phyloP scores from a whole-genome alignment of 331 rosid species.

The Quercus tomentella region DNA sequence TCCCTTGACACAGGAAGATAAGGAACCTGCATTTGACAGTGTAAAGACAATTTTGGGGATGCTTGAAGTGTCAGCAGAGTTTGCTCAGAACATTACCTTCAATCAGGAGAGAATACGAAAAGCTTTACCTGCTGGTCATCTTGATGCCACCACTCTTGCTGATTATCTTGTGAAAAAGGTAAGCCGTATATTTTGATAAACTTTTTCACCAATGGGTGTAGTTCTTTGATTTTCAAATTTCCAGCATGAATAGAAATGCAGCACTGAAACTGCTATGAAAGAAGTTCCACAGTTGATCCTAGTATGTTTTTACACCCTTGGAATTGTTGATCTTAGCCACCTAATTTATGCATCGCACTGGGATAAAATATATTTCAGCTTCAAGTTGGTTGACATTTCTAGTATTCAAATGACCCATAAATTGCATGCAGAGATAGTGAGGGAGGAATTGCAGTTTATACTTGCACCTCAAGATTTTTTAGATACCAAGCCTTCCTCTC shows the following conservation, averaged over 20 bases:
- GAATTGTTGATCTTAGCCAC: background rate
- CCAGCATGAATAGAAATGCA: background rate
- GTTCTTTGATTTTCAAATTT: background rate
- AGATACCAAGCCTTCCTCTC: background rate
- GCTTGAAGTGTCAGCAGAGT: slow-evolving; percentile 96
- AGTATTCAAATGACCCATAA: background rate
- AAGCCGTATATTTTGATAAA: slow-evolving; percentile 9
- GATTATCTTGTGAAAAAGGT: slow-evolving; percentile 97
- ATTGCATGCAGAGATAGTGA: background rate
- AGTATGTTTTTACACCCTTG: background rate
- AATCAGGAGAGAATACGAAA: slow-evolving; percentile 72
- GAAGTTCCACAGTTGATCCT: background rate
- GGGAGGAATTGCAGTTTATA: background rate
- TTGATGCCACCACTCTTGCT: slow-evolving; percentile 97
- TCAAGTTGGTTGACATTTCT: background rate
- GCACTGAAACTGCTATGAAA: background rate
- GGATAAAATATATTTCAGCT: background rate
- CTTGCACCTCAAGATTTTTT: background rate
- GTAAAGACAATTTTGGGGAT: slow-evolving; percentile 90
- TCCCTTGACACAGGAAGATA: slow-evolving; percentile 70
- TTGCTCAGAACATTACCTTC: slow-evolving; percentile 74
- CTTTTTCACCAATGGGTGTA: background rate
- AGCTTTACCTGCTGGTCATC: slow-evolving; percentile 93
- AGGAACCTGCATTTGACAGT: slow-evolving; percentile 94
- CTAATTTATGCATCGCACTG: background rate